phyloP scores from a whole-genome alignment of 139 green algal species.

The Astrephomene gubernaculifera region DNA sequence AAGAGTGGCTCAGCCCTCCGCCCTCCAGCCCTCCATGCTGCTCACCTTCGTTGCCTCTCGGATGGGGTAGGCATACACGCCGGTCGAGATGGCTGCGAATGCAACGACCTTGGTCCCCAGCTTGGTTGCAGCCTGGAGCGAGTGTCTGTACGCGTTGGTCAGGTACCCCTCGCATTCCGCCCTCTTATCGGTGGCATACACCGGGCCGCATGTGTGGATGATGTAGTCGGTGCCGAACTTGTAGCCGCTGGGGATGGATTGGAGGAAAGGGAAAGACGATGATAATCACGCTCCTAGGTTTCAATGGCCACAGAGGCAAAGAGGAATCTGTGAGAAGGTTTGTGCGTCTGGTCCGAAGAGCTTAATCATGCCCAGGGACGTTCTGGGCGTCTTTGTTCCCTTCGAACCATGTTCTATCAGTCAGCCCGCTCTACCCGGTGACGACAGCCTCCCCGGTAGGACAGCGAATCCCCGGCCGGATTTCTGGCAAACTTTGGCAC shows the following conservation, averaged over 20 bases:
- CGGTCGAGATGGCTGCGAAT: conserved; percentile 33
- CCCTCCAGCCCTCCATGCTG: too few relatives aligned
- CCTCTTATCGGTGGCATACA: conserved; percentile 16
- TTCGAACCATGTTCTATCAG: too few relatives aligned
- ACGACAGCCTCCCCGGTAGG: conserved; percentile 20
- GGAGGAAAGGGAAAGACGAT: too few relatives aligned
- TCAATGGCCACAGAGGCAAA: too few relatives aligned
- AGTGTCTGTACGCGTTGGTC: conserved; percentile 17
- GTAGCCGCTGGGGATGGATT: conserved; percentile 1
- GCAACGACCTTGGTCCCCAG: conserved; percentile 12
- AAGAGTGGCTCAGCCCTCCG: too few relatives aligned
- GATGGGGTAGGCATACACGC: conserved; percentile 45
- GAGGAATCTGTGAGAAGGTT: too few relatives aligned
- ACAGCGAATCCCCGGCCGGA: conserved; percentile 28
- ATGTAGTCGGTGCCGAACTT: conserved; percentile 21
- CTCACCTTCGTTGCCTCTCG: conserved; percentile 19
- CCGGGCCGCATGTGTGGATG: conserved; percentile 26
- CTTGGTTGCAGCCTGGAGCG: not conserved
- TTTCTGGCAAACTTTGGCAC: conserved; percentile 8
- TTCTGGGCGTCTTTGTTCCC: too few relatives aligned
- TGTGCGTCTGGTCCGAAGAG: too few relatives aligned
- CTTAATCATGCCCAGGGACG: too few relatives aligned
- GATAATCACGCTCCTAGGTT: too few relatives aligned
- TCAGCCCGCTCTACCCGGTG: conserved; percentile 15
- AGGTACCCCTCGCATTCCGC: not conserved